A percentile compares a stretch with the other conserved stretches of the same genome.
Evolutionary conservation across 163 green algal species (phyloP).

Genomic region (Dunaliella salina): DNA sequence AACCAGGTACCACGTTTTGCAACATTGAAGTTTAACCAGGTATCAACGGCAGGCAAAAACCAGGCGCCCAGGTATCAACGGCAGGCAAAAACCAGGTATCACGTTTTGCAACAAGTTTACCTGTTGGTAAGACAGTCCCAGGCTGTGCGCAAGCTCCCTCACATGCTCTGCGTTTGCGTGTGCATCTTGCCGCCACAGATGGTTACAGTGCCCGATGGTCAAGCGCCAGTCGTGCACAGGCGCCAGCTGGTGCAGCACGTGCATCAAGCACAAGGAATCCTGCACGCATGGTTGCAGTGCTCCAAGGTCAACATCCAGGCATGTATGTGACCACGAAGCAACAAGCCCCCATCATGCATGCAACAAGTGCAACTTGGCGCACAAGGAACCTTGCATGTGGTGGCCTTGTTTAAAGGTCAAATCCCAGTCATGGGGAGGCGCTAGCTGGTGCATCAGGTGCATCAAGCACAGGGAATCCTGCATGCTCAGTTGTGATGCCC

Average conservation of each 20-base stretch:
- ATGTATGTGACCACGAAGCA: too few species aligned
- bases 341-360: too few species aligned
- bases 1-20: too few species aligned
- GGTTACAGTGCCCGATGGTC: constrained; percentile 44
- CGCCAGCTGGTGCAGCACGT: constrained; percentile 28
- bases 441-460: constrained; percentile 26
- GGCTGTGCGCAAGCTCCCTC: background rate
- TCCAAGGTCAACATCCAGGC: constrained; percentile 30
- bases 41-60: too few species aligned
- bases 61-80: too few species aligned
- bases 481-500: constrained; percentile 44
- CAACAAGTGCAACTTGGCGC: constrained; percentile 28
- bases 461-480: constrained; percentile 45
- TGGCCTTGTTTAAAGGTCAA: constrained; percentile 44
- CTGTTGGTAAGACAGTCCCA: constrained; percentile 16
- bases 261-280: constrained; percentile 41
- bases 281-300: constrained; percentile 47
- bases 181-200: constrained; percentile 40
- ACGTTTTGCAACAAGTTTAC: too few species aligned
- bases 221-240: constrained; percentile 27
- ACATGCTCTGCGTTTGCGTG: constrained; percentile 38
- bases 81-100: too few species aligned
- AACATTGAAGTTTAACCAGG: too few species aligned
- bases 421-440: constrained; percentile 16
- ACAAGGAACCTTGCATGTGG: constrained; percentile 45